Evolutionary conservation across 169 alveolate genomes (phyloP), one percentile per base, ranked within the genome.

Genomic region (Plasmodium gaboni): DNA sequence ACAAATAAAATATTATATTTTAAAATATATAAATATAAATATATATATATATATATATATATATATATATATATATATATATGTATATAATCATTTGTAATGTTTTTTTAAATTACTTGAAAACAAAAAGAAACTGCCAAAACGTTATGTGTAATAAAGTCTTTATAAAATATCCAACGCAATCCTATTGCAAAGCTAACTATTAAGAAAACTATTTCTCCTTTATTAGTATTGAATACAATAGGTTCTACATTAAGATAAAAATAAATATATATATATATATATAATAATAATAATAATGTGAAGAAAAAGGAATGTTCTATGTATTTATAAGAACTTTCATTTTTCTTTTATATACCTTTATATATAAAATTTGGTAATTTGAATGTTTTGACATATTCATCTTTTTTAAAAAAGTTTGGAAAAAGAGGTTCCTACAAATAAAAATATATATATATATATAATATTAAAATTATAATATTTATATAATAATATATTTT

Each of bases 51-150:
- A 17, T 67, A n/a, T 55, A 67, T n/a, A 22, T 67, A 28, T 28
- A 9, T 60, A 61, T 24, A 26, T 57, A 46, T 28, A 48, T 13
- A 70, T 17, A 22, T 51, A 57, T 46, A 53, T 53, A 53, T 53
- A n/a, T 55, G 57, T 26, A 73, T 73, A 5, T 44, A 28, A 2
- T 22, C 55, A n/a, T 22, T 60, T 61, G 22, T 22, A 10, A 17
- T 57, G 22, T 19, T 22, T 17, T 1, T 32, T 19, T 28, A 38
- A 64, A 42, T 22, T 83, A 83, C 91, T 83, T 83, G 91, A 50
- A 83, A 83, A 59, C 91, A 83, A 68, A 83, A 83, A 63, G 91
- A 83, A 71, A 83, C 85, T 12, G 91, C 91, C n/a, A 83, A 59
- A 17, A 83, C 50, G 44, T 83, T 83, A 53, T 83, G 91, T 28